Conservation (phyloP, 1,284 basidiomycete species). For the Thecaphora thlaspeos region DNA sequence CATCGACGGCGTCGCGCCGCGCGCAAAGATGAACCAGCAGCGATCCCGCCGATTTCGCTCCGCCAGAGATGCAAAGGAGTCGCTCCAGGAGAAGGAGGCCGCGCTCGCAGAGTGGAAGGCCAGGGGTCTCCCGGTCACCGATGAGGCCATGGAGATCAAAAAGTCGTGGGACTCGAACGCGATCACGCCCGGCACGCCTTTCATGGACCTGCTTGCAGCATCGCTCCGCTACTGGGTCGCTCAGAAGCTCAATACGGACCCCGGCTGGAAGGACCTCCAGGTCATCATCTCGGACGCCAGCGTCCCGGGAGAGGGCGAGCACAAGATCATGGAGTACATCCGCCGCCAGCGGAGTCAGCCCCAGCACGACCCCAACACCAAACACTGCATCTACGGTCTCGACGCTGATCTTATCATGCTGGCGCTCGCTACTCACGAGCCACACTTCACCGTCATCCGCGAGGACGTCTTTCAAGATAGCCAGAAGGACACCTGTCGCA, state of each 20-base stretch:
- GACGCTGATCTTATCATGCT: constrained; percentile 99
- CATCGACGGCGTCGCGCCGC: constrained; percentile 95
- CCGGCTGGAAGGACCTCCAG: constrained; percentile 80
- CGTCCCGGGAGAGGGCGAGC: constrained; percentile 97
- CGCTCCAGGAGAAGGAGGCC: constrained; percentile 79
- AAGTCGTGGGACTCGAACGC: constrained; percentile 96
- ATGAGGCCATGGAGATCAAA: constrained; percentile 73
- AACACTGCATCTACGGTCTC: constrained; percentile 95
- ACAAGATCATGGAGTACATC: constrained; percentile 99
- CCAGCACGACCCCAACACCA: constrained; percentile 89
- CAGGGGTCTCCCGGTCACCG: constrained; percentile 80
- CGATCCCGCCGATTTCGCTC: constrained; percentile 92
- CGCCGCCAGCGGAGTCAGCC: constrained; percentile 82
- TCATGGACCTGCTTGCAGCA: constrained; percentile 88
- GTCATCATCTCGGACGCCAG: constrained; percentile 96
- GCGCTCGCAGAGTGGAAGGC: constrained; percentile 83
- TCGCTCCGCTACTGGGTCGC: constrained; percentile 95
- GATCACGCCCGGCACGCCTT: constrained; percentile 95
- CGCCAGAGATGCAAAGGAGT: constrained; percentile 89
- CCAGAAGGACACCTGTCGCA: constrained; percentile 70
- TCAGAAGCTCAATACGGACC: constrained; percentile 88
- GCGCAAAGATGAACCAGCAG: constrained; percentile 99
- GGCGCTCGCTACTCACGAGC: constrained; percentile 94
- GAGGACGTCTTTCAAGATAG: constrained; percentile 89
- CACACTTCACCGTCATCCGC: constrained; percentile 91